Base-by-base conservation (phyloP, 257 asterid species). In the Solanum paucissectum region DNA sequence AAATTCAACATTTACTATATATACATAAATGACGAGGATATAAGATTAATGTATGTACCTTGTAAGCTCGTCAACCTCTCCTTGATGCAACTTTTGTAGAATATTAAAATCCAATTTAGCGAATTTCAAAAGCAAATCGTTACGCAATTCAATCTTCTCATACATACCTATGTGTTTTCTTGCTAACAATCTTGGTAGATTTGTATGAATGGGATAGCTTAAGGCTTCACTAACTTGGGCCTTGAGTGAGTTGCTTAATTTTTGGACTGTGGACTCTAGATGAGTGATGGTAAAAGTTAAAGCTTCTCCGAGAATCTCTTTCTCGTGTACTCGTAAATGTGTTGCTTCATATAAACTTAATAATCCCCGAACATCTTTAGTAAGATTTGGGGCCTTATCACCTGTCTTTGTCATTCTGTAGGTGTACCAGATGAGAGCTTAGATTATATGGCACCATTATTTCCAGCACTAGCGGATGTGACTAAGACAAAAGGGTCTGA, bases 271-370 rank as follows among this genome's bases (percentile, higher is more conserved):
- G 12, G 83, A 64, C 29, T 83, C 42, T 3, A 87, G 73, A 9
- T 87, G 55, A 33, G 36, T 12, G 16, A 23, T 23, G 20, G 89
- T 83, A 46, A 87, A 82, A 38, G 38, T 20, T 4, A 82, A 36
- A 18, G 44, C 89, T 46, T 87, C 62, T 25, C 69, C 87, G 2
- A 87, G 60, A 40, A 87, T 83, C 3, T 68, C 84, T 87, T 87
- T 87, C 3, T 71, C 74, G 7, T 83, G 83, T 27, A 82, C 83
- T 44, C 87, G 49, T 21, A 87, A 1, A 38, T 82, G 62, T 42
- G 89, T 9, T 14, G 87, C 83, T 55, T 87, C 89, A 1, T 82
- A 87, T 64, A 87, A 82, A 20, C 89, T 44, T 33, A 87, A 36
- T 40, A 87, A 23, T 36, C 84, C 89, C 6, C 9, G 33, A 5